A percentile compares a stretch with the other conserved stretches of the same genome.
These are phyloP conservation scores for Thielaviopsis cerberus DNA, from an alignment of 2,329 filamentous ascomycete species.

Conservation along the genomic window DNA sequence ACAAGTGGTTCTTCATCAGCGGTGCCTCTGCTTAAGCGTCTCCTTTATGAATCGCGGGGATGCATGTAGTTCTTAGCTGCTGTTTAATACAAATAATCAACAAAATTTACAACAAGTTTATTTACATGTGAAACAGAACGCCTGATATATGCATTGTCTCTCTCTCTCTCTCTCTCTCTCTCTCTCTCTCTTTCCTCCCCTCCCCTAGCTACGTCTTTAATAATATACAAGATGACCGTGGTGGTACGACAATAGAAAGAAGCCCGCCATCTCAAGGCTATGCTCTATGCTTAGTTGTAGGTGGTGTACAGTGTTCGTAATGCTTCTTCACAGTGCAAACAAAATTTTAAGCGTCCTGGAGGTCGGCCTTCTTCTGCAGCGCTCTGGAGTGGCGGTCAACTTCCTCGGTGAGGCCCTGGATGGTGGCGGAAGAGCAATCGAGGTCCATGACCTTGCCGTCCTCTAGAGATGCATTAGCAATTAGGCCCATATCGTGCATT, in stretches of 20 bases:
- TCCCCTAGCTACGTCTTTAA: too few relatives aligned
- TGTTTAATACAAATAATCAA: background rate
- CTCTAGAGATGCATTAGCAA: too few relatives aligned
- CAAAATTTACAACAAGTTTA: background rate
- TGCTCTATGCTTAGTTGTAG: background rate
- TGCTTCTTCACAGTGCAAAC: background rate
- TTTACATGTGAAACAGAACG: background rate
- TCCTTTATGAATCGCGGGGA: conserved; percentile 10
- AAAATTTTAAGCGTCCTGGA: conserved; percentile 35
- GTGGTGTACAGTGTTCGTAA: background rate
- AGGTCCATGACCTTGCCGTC: conserved; percentile 82
- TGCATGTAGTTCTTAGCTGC: conserved; percentile 14
- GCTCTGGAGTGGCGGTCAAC: conserved; percentile 74
- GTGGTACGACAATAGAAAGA: background rate
- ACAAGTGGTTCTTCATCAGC: conserved; percentile 99
- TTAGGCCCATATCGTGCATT: too few relatives aligned
- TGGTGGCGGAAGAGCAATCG: conserved; percentile 61
- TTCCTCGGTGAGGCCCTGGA: conserved; percentile 74
- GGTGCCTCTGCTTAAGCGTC: conserved; percentile 60
- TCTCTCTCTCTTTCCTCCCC: background rate
- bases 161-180: background rate
- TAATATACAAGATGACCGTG: conserved; percentile 4
- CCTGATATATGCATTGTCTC: background rate
- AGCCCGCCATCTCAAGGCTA: background rate
- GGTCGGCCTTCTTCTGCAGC: conserved; percentile 65